Percentiles rank a stretch among this genome's conserved stretches.
phyloP scores from a whole-genome alignment of 768 basidiomycete species.

The Mycena indigotica region DNA sequence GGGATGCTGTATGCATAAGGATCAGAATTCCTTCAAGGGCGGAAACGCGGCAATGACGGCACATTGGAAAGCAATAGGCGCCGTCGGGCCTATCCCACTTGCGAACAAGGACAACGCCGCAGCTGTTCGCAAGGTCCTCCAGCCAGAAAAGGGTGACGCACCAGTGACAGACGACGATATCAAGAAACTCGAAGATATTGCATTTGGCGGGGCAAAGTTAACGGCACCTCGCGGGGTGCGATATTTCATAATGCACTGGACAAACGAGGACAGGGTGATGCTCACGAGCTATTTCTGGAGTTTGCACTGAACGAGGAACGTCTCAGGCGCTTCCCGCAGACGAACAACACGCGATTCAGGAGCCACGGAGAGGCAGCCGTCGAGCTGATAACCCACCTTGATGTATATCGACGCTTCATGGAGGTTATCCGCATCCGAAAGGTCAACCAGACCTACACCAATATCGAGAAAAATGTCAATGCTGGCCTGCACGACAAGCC shows the following conservation, averaged over 20 bases:
- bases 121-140: not conserved
- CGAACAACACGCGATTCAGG: conserved; percentile 10
- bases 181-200: not conserved
- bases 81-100: not conserved
- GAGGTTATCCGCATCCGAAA: not conserved
- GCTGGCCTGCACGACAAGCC: conserved; percentile 22
- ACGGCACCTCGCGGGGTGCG: not conserved
- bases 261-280: conserved; percentile 8
- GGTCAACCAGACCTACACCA: conserved; percentile 1
- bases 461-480: conserved; percentile 19
- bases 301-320: not conserved
- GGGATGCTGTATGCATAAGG: not conserved
- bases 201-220: conserved; percentile 1
- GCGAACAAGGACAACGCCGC: conserved; percentile 2
- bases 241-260: conserved; percentile 8
- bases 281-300: not conserved
- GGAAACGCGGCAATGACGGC: not conserved
- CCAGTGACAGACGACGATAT: not conserved
- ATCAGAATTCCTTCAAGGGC: not conserved
- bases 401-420: not conserved
- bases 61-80: not conserved
- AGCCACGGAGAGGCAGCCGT: conserved; percentile 10
- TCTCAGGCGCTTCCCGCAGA: conserved; percentile 6
- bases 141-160: not conserved
- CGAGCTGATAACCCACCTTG: not conserved